Base-by-base conservation (phyloP, 2,329 filamentous ascomycete species). In the Neopestalotiopsis sp. region DNA sequence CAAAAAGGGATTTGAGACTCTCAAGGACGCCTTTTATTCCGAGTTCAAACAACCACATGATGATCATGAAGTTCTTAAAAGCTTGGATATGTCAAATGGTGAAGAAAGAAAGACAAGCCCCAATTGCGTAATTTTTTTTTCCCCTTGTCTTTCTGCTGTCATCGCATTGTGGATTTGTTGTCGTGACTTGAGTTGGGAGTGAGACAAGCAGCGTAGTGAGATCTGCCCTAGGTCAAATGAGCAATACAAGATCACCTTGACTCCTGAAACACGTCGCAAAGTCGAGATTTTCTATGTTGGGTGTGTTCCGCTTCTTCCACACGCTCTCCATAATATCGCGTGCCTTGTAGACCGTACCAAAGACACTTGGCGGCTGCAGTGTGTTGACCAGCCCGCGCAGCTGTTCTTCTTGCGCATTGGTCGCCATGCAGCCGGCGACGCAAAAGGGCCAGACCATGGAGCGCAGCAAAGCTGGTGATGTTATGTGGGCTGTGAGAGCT, bases 341-440 rank as follows among this genome's bases (percentile, higher is more conserved):
- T 5, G 71, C 72, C 67, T 80, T 81, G 68, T 68, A 79, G 17
- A 84, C 76, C 0, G 84, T 83, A 1, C 86, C 85, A 68, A 86
- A 86, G 1, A 84, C 76, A 81, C 64, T 66, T 5, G 45, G 64
- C 20, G 64, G 76, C 3, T 84, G 83, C 70, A 87, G 79, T 2
- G 76, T 75, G 10, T 72, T 73, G 2, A 83, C 78, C 74, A 86
- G 77, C 4, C 75, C 76, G 1, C 84, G 79, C 61, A 85, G 85
- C n/a, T 78, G 74, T 40, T 76, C 74, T 73, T 85, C 83, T 40
- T 85, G 79, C 24, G 79, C 79, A 0, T 78, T 76, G 0, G 77
- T 80, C 7, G 79, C 78, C 40, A 82, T 72, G 64, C 79, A 81
- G 1, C 79, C 80, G 6, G 78, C 77, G 6, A 81, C 74, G 66